Conservation (phyloP, 305 asterid species). For the Plantago coronopus region DNA sequence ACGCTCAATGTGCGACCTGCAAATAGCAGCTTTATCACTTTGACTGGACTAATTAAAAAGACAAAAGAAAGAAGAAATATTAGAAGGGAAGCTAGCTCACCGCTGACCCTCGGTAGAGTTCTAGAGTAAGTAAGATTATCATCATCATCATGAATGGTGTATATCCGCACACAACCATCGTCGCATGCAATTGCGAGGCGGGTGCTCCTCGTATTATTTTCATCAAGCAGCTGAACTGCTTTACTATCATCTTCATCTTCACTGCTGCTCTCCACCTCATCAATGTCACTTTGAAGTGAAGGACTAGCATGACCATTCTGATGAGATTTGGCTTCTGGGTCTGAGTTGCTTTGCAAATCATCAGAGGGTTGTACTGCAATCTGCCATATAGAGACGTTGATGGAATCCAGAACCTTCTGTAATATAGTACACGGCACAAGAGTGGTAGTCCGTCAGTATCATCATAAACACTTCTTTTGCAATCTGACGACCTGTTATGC, state of each 20-base stretch:
- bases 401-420: constrained; percentile 75
- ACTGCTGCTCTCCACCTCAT: constrained; percentile 48
- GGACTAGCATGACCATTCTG: constrained; percentile 54
- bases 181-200: constrained; percentile 85
- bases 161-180: constrained; percentile 96
- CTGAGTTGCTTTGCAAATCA: constrained; percentile 24
- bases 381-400: constrained; percentile 83
- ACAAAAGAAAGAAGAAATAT: constrained; percentile 1
- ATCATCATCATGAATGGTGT: constrained; percentile 43
- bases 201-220: constrained; percentile 29
- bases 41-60: neutral
- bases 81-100: constrained; percentile 60
- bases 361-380: constrained; percentile 68
- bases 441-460: constrained; percentile 4
- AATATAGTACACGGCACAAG: constrained; percentile 21
- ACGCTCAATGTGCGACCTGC: constrained; percentile 78
- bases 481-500: neutral
- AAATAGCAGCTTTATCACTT: constrained; percentile 15
- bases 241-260: constrained; percentile 41
- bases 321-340: constrained; percentile 23
- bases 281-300: constrained; percentile 27
- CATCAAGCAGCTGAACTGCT: constrained; percentile 39
- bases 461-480: neutral
- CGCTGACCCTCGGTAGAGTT: constrained; percentile 78
- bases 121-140: constrained; percentile 51